Evolutionary conservation across 106 monocot species (phyloP), one percentile per base, ranked within the genome.

Genomic region (Allium cepa): DNA sequence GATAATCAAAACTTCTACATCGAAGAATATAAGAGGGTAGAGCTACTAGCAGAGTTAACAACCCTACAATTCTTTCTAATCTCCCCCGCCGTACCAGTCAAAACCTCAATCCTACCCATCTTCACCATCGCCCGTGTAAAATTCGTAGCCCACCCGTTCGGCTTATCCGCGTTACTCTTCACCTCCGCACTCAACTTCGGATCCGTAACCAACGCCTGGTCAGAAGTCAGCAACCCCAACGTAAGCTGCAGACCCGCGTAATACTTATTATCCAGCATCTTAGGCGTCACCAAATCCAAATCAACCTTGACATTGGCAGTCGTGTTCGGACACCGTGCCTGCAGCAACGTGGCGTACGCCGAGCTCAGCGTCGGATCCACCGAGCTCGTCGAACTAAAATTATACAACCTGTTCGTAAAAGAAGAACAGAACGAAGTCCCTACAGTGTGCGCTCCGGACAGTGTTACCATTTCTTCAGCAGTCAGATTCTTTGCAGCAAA

Each of bases 71-170:
- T 63, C 8, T 10, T 13, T 16, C 86, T 60, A 26, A 86, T 82
- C 70, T 82, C 76, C 2, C 86, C 86, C 11, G 76, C 8, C 0
- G 49, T 49, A 17, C 86, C 86, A 0, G 73, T 79, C 13, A 73
- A 50, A 8, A 82, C 79, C 0, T 36, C 57, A 10, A 82, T 60
- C 47, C 56, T 28, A 3, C 79, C 72, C 79, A 86, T 64, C 70
- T 86, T 82, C 27, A 71, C 27, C 86, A 86, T 86, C 5, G 82
- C 78, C 3, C 7, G 46, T 9, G 49, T 17, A 36, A 86, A 86
- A 47, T 74, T 65, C 9, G 17, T 28, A 47, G 16, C 49, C 68
- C 75, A 80, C 7, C 45, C 8, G 17, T 7, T 11, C 47, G 12
- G 27, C 50, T 61, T 17, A 15, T 10, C 9, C 2, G 71, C 71